Evolutionary conservation across 1,284 basidiomycete genomes (phyloP), one percentile per base, ranked within the genome.

Genomic region (Boletus albobrunnescens): DNA sequence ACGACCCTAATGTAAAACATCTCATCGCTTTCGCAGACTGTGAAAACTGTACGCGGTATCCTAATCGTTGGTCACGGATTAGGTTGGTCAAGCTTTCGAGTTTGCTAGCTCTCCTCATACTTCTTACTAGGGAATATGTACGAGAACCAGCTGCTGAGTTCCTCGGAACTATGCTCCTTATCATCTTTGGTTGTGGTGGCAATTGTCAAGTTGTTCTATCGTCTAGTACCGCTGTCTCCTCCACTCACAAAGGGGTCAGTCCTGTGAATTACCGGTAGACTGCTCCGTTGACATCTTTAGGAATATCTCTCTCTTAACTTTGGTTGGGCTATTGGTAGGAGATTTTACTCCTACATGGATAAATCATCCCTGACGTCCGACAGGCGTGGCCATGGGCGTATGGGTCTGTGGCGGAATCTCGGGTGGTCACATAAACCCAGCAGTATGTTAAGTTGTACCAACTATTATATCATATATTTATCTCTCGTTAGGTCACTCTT

Each of bases 381-480:
- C 43, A 74, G 72, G 74, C 24, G 59, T 71, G 2, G 77, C 79
- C 8, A 68, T 89, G 57, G 86, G 84, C 33, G 82, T 82, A 3
- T 87, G 82, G 82, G 69, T 80, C 6, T 75, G 77, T 12, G 76
- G 72, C 41, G 80, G 80, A 38, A 77, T 86, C 48, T 86, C 84
- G 39, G 85, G 87, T 16, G 87, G 85, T 27, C 87, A 90, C 59
- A 77, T 89, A 53, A 90, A 90, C 58, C 87, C 87, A 36, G 85
- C 84, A 20, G 86, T 81, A 64, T 19, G 69, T 22, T 31, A 19
- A 22, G 19, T 20, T 12, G 20, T 7, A 41, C 64, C 57, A 14
- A 60, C 59, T 40, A 27, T 35, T 13, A 12, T 37, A 13, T 13
- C 46, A 36, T 35, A 7, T 12, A 19, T 49, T 52, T 20, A 56